These are phyloP conservation scores for Boletus rubroflammeus DNA, from an alignment of 768 basidiomycete species.

Conservation along the genomic window DNA sequence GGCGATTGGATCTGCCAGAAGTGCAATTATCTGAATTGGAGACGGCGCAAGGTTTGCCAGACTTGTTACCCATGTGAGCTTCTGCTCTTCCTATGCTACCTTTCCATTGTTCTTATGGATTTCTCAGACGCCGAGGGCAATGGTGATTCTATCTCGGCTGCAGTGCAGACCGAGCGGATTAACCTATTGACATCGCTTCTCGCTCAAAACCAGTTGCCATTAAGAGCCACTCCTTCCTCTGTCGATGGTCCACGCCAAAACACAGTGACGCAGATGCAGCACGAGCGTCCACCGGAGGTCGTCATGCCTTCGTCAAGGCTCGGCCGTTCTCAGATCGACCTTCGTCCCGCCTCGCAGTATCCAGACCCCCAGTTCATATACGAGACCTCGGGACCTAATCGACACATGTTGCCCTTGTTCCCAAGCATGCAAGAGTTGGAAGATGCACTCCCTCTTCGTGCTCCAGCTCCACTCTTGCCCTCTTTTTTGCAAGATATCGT, in stretches of 20 bases:
- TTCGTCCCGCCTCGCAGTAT: constrained; percentile 41
- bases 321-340: constrained; percentile 49
- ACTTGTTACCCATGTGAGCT: constrained; percentile 78
- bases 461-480: constrained; percentile 59
- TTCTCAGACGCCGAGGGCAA: constrained; percentile 78
- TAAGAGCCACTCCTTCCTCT: constrained; percentile 15
- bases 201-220: constrained; percentile 46
- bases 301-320: constrained; percentile 33
- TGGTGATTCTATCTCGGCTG: constrained; percentile 80
- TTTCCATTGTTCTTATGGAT: constrained; percentile 10
- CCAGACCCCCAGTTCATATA: constrained; percentile 56
- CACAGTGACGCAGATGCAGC: constrained; percentile 45
- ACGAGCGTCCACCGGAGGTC: constrained; percentile 39
- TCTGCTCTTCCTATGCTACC: constrained; percentile 8
- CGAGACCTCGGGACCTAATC: constrained; percentile 53
- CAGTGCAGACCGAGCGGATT: constrained; percentile 83
- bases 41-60: constrained; percentile 84
- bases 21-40: constrained; percentile 87
- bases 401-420: constrained; percentile 40
- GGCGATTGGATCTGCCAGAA: constrained; percentile 82
- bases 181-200: constrained; percentile 74
- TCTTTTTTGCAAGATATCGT: constrained; percentile 76
- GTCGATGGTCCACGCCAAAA: constrained; percentile 37
- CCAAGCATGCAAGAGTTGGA: constrained; percentile 25
- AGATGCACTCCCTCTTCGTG: constrained; percentile 24